These are phyloP conservation scores for Hawksworthiomyces lignivorus DNA, from an alignment of 2,329 filamentous ascomycete genomes.

Conservation along the genomic window DNA sequence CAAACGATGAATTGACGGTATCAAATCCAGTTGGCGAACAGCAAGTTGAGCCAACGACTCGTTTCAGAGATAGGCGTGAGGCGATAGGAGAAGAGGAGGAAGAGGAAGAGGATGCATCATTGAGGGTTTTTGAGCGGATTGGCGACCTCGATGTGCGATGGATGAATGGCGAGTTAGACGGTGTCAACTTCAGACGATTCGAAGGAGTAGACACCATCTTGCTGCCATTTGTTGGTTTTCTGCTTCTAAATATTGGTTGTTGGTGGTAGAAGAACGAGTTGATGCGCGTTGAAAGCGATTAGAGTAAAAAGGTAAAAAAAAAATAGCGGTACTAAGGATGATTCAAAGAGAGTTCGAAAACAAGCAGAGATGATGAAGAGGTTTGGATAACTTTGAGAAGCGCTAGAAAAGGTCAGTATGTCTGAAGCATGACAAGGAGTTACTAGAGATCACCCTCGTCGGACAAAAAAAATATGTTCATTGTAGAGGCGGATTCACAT, in stretches of 20 bases:
- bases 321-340: too few relatives aligned
- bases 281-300: too few relatives aligned
- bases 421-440: too few relatives aligned
- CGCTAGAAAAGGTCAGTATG: not conserved
- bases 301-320: too few relatives aligned
- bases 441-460: too few relatives aligned
- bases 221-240: too few relatives aligned
- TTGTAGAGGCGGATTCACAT: too few relatives aligned
- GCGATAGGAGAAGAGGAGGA: slow-evolving; percentile 24
- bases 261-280: too few relatives aligned
- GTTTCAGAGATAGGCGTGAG: slow-evolving; percentile 62
- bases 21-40: slow-evolving; percentile 80
- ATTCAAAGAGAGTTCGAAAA: too few relatives aligned
- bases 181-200: slow-evolving; percentile 60
- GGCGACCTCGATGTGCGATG: slow-evolving; percentile 58
- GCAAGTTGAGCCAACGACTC: slow-evolving; percentile 88
- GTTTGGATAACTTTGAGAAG: not conserved
- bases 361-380: too few relatives aligned
- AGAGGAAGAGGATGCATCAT: slow-evolving; percentile 26
- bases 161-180: slow-evolving; percentile 66
- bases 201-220: slow-evolving; percentile 53
- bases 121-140: slow-evolving; percentile 37
- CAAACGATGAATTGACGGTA: slow-evolving; percentile 68
- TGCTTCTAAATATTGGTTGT: too few relatives aligned
- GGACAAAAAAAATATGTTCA: too few relatives aligned